phyloP scores from a whole-genome alignment of 306 rosid genomes.

The Pterocarpus macrocarpus region DNA sequence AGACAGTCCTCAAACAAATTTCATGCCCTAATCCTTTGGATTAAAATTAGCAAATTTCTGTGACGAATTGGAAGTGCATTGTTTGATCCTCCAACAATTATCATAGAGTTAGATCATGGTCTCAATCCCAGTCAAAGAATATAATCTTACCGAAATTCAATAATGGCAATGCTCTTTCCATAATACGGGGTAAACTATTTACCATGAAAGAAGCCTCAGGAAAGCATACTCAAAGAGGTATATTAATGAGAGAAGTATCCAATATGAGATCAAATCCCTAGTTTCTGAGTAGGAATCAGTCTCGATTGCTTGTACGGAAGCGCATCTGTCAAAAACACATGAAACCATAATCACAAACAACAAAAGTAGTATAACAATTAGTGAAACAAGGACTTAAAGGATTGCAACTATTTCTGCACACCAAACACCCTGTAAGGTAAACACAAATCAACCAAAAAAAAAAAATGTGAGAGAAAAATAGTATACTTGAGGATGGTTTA shows the following conservation, averaged over 20 bases:
- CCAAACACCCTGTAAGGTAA: not conserved
- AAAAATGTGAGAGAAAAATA: not conserved
- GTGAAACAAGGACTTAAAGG: not conserved
- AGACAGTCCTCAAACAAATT: not conserved
- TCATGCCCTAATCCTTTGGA: no score
- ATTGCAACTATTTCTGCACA: not conserved
- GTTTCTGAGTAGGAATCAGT: conserved; percentile 51
- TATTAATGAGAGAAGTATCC: conserved; percentile 65
- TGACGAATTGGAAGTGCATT: not conserved
- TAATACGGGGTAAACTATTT: conserved; percentile 34
- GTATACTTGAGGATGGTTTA: not conserved
- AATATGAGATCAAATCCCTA: conserved; percentile 63
- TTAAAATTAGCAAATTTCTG: not conserved
- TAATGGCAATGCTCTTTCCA: not conserved
- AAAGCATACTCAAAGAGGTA: conserved; percentile 63
- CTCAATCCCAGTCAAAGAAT: not conserved
- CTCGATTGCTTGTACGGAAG: conserved; percentile 69
- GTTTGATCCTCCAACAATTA: conserved; percentile 16
- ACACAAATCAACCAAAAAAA: no score
- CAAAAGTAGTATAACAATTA: not conserved
- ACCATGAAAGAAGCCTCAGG: conserved; percentile 54
- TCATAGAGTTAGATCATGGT: conserved; percentile 1
- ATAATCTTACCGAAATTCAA: not conserved
- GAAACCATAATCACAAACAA: conserved; percentile 26
- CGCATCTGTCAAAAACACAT: conserved; percentile 52